A percentile compares a stretch with the other conserved stretches of the same genome.
Evolutionary conservation across 73 alveolate genomes (phyloP).

Genomic region (Stentor coeruleus): DNA sequence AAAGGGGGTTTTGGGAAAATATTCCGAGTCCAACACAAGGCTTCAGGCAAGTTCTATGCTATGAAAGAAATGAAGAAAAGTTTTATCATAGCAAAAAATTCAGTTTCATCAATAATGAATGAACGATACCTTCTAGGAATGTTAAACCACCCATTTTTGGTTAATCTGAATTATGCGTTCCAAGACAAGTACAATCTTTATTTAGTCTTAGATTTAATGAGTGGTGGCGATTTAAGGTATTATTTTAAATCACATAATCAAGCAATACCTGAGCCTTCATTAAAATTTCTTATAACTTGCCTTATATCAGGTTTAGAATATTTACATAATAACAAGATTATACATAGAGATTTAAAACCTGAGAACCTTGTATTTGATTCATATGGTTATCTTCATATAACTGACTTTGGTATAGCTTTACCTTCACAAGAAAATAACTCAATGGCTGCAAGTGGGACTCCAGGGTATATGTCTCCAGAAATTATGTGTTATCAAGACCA

Average conservation of each 20-base stretch:
- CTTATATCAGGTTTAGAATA: slow-evolving; percentile 49
- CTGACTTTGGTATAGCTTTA: slow-evolving; percentile 25
- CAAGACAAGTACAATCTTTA: slow-evolving; percentile 57
- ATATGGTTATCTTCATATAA: slow-evolving; percentile 16
- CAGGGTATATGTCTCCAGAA: slow-evolving; percentile 46
- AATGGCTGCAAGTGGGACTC: slow-evolving; percentile 25
- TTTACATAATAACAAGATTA: slow-evolving; percentile 40
- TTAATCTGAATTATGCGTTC: slow-evolving; percentile 64
- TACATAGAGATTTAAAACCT: slow-evolving; percentile 65
- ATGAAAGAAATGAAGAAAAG: slow-evolving; percentile 77
- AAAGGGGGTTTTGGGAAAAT: slow-evolving; percentile 74
- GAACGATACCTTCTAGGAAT: slow-evolving; percentile 60
- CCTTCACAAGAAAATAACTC: not conserved
- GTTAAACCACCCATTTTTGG: slow-evolving; percentile 46
- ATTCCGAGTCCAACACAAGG: slow-evolving; percentile 61
- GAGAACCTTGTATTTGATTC: slow-evolving; percentile 64
- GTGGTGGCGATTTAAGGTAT: slow-evolving; percentile 59
- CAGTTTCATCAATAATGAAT: slow-evolving; percentile 49
- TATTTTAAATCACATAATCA: slow-evolving; percentile 23
- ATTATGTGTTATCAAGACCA: not conserved
- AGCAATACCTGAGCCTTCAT: slow-evolving; percentile 22
- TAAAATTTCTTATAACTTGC: slow-evolving; percentile 46
- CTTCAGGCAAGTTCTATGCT: slow-evolving; percentile 46
- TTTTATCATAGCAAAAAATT: slow-evolving; percentile 56
- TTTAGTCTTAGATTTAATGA: slow-evolving; percentile 58